Percentiles rank a stretch among this genome's conserved stretches.
These are phyloP conservation scores for Capronia coronata DNA, from an alignment of 2,329 filamentous ascomycete species.

Conservation along the genomic window DNA sequence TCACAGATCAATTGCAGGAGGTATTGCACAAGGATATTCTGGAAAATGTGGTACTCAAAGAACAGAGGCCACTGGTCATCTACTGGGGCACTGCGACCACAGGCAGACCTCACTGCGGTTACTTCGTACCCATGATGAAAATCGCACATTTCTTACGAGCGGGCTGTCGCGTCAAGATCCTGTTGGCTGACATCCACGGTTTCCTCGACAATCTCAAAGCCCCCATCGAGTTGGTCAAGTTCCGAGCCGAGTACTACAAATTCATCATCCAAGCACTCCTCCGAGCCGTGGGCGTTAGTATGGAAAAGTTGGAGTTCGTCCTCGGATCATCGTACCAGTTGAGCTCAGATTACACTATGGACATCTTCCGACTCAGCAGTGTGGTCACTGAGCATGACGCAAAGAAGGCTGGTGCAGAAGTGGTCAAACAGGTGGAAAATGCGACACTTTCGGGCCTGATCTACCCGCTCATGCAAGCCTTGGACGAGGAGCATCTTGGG, in stretches of 20 bases:
- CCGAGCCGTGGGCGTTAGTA: slow-evolving; percentile 69
- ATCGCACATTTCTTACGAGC: slow-evolving; percentile 81
- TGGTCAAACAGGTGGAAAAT: slow-evolving; percentile 86
- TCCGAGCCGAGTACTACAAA: slow-evolving; percentile 77
- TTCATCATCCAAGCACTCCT: slow-evolving; percentile 68
- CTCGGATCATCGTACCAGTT: slow-evolving; percentile 77
- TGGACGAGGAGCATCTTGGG: slow-evolving; percentile 84
- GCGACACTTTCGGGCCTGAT: slow-evolving; percentile 66
- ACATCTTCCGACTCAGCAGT: slow-evolving; percentile 69
- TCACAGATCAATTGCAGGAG: slow-evolving; percentile 75
- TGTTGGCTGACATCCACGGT: slow-evolving; percentile 61
- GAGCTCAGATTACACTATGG: slow-evolving; percentile 67
- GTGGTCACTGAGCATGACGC: slow-evolving; percentile 72
- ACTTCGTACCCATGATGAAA: slow-evolving; percentile 83
- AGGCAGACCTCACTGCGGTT: slow-evolving; percentile 80
- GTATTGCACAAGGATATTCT: slow-evolving; percentile 63
- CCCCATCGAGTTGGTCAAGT: slow-evolving; percentile 77
- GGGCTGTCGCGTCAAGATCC: slow-evolving; percentile 72
- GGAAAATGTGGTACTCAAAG: slow-evolving; percentile 38
- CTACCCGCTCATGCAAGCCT: slow-evolving; percentile 80
- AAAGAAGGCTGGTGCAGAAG: slow-evolving; percentile 83
- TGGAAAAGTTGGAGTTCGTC: slow-evolving; percentile 74
- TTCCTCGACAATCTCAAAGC: slow-evolving; percentile 57
- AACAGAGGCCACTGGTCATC: slow-evolving; percentile 66
- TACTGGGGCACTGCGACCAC: slow-evolving; percentile 88